phyloP scores from a whole-genome alignment of 2,329 filamentous ascomycete species.

The Nemania sp. region DNA sequence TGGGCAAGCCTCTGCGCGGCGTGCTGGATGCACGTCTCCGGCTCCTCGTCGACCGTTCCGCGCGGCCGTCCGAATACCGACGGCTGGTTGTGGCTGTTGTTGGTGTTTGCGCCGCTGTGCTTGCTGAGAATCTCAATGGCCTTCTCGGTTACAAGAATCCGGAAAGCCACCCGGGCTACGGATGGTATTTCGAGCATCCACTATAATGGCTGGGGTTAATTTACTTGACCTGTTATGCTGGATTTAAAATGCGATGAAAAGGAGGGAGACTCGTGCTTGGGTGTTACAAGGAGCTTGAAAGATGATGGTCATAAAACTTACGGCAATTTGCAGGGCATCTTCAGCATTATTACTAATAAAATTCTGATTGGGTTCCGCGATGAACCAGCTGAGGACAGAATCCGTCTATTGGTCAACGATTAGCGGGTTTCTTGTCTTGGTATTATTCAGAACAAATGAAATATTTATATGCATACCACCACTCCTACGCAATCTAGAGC shows the following conservation, averaged over 20 bases:
- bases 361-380: constrained; percentile 54
- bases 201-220: neutral
- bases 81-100: neutral
- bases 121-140: constrained; percentile 33
- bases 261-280: neutral
- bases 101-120: neutral
- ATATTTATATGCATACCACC: constrained; percentile 42
- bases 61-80: constrained; percentile 45
- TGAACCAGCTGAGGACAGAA: constrained; percentile 61
- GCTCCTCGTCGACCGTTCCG: constrained; percentile 37
- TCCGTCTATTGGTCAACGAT: constrained; percentile 42
- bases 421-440: neutral
- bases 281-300: neutral
- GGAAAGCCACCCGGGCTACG: constrained; percentile 55
- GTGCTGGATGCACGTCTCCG: constrained; percentile 39
- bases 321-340: constrained; percentile 59
- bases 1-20: constrained; percentile 30
- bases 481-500: constrained; percentile 56
- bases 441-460: neutral
- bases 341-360: constrained; percentile 69
- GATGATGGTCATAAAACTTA: neutral
- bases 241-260: neutral
- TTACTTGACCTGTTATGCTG: neutral
- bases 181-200: constrained; percentile 48
- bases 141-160: constrained; percentile 65